These are phyloP conservation scores for Yamadazyma buinensis DNA, from an alignment of 1,139 yeast genomes.

Conservation along the genomic window DNA sequence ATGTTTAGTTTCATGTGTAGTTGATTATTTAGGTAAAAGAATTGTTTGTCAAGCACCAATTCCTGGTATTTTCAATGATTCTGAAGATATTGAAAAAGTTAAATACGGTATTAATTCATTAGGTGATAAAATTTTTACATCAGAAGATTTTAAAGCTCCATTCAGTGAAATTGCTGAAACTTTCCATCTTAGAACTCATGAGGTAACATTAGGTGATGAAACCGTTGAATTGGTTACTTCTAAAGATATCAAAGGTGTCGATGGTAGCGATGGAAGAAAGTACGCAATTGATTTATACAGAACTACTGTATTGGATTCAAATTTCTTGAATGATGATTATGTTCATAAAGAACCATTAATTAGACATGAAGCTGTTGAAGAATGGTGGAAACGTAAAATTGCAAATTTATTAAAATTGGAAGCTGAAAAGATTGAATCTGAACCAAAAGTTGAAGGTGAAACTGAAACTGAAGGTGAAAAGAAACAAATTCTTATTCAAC, in stretches of 20 bases:
- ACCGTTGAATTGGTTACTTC: conserved; percentile 59
- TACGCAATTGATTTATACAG: conserved; percentile 83
- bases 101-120: conserved; percentile 75
- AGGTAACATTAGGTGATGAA: conserved; percentile 28
- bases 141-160: conserved; percentile 49
- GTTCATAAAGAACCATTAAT: conserved; percentile 79
- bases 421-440: conserved; percentile 40
- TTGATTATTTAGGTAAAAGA: conserved; percentile 87
- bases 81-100: conserved; percentile 39
- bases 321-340: conserved; percentile 57
- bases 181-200: conserved; percentile 74
- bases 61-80: conserved; percentile 76
- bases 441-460: conserved; percentile 45
- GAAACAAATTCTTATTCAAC: conserved; percentile 54
- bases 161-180: conserved; percentile 65
- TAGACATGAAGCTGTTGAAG: conserved; percentile 86
- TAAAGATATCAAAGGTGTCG: conserved; percentile 78
- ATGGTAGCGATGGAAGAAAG: conserved; percentile 81
- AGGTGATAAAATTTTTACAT: conserved; percentile 43
- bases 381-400: conserved; percentile 79
- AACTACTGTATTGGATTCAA: conserved; percentile 79
- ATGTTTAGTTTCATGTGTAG: conserved; percentile 74
- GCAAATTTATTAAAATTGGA: conserved; percentile 51
- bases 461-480: conserved; percentile 29
- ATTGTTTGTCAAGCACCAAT: conserved; percentile 93